These are phyloP conservation scores for Vararia minispora DNA, from an alignment of 768 basidiomycete genomes.

Conservation along the genomic window DNA sequence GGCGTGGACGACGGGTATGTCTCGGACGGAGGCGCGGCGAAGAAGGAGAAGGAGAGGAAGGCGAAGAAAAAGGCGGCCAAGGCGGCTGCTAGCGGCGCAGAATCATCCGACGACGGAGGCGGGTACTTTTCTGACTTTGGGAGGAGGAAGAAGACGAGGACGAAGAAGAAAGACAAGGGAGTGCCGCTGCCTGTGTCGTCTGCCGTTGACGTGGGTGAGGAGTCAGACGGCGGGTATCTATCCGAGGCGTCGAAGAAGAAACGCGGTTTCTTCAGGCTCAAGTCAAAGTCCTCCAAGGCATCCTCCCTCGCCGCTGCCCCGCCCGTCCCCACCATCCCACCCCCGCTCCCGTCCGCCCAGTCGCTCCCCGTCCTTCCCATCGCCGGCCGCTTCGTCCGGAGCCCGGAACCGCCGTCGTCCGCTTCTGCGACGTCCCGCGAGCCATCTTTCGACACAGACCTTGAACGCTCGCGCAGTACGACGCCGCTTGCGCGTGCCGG, in stretches of 20 bases:
- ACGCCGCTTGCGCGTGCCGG: neutral
- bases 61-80: slow-evolving; percentile 16
- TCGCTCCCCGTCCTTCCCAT: no score
- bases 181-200: slow-evolving; percentile 8
- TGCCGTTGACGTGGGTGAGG: slow-evolving; percentile 11
- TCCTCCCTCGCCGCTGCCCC: slow-evolving; percentile 2
- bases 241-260: slow-evolving; percentile 23
- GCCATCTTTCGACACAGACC: neutral
- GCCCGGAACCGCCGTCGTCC: neutral
- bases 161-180: slow-evolving; percentile 16
- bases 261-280: slow-evolving; percentile 16
- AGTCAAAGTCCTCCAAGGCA: slow-evolving; percentile 6
- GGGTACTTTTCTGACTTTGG: slow-evolving; percentile 17
- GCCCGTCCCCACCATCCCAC: slow-evolving; percentile 9
- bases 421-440: no score
- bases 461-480: neutral
- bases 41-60: slow-evolving; percentile 19
- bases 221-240: slow-evolving; percentile 22
- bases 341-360: no score
- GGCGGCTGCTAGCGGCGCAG: slow-evolving; percentile 16
- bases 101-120: slow-evolving; percentile 25
- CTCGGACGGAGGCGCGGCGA: slow-evolving; percentile 28
- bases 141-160: slow-evolving; percentile 19
- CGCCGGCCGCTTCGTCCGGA: slow-evolving; percentile 5
- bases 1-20: slow-evolving; percentile 43